Percentiles rank a stretch among this genome's conserved stretches.
phyloP scores from a whole-genome alignment of 345 rosid genomes.

The Hibiscus trionum region DNA sequence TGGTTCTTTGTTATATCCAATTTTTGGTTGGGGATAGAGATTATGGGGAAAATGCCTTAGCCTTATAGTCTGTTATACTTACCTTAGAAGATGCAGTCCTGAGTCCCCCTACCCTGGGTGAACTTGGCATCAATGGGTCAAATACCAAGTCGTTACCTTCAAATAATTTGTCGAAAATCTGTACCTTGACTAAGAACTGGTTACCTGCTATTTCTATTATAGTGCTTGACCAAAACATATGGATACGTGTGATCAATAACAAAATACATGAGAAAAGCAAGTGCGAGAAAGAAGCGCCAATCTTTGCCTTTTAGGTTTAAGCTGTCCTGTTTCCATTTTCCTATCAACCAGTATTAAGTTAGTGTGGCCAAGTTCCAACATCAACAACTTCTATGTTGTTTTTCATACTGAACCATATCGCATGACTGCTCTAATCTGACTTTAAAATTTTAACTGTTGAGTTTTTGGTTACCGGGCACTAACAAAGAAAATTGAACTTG shows the following conservation, averaged over 20 bases:
- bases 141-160: not conserved
- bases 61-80: not conserved
- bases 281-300: not conserved
- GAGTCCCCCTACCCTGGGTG: not conserved
- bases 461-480: not conserved
- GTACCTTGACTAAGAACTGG: not conserved
- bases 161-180: not conserved
- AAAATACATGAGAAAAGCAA: not conserved
- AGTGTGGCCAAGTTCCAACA: not conserved
- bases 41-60: not conserved
- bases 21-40: not conserved
- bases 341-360: not conserved
- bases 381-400: not conserved
- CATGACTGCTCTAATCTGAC: not conserved
- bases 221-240: not conserved
- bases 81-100: not conserved
- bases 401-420: not conserved
- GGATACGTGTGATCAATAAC: not conserved
- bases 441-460: not conserved
- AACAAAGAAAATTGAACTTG: not conserved
- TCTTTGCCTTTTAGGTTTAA: not conserved
- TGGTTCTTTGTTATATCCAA: not conserved
- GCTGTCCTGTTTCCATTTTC: not conserved
- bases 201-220: not conserved
- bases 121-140: not conserved